Evolutionary conservation across 495 filamentous ascomycete genomes (phyloP), one percentile per base, ranked within the genome.

Genomic region (Aspergillus hancockii): DNA sequence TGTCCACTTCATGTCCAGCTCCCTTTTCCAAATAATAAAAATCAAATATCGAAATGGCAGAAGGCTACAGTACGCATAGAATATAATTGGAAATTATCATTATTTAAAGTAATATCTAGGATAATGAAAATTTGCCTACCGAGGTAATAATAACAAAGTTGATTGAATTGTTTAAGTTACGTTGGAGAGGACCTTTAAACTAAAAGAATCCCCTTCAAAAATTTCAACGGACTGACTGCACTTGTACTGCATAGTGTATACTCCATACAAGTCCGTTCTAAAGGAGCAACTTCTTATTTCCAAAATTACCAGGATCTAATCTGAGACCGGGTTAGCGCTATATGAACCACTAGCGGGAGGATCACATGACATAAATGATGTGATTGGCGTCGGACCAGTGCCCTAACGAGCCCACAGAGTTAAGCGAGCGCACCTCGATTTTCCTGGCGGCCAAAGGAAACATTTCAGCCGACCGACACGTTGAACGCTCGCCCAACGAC

Each of bases 351-450:
- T 50, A 40, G 43, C 13, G 21, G 3, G 8, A 1, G 8, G 1
- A 36, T 71, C 72, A 73, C 67, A 63, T 73, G 72, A 72, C 46
- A 7, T 2, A 6, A 0, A 7, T 0, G 0, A 6, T 2, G 7
- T 59, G 40, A 71, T 72, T 72, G 68, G 63, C 22, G n/a, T 1
- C 30, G 4, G 21, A 9, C 38, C 38, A 18, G 67, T 75, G 74
- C 74, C 75, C 75, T 77, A 78, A 76, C 62, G 68, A 66, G 71
- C 63, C 68, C 71, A 71, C 66, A 70, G 52, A 55, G 65, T 66
- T 80, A 76, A 80, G 77, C 77, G 75, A 79, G 73, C 69, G 67
- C 67, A 75, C 69, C 71, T 67, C 70, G 61, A 73, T 68, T 75
- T 77, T 74, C 70, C 66, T 60, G 66, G 51, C 52, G 59, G 61